Base-by-base conservation (phyloP, 2,329 filamentous ascomycete genomes). In the Gaeumannomyces sp. region DNA sequence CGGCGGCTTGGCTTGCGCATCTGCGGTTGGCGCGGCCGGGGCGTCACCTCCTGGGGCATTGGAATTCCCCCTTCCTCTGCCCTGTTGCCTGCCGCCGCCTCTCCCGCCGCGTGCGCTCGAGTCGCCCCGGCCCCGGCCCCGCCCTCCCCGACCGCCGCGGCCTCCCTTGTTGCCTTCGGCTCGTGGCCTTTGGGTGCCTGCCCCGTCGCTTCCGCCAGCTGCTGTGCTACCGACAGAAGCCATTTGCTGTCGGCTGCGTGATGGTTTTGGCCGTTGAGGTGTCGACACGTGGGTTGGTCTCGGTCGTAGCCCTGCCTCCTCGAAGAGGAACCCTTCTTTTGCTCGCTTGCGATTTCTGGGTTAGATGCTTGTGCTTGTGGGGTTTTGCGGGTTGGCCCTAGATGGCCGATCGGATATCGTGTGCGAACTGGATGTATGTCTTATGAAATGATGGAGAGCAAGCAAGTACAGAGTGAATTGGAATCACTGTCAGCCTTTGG, bases 91-190 rank as follows among this genome's bases (percentile, higher is more conserved):
- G 57, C 22, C 64, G 25, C 70, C 60, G 33, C 69, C 77, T 70
- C 78, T 72, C 27, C 76, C 75, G 62, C 75, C 73, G 28, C 74
- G 71, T 60, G 73, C 69, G 68, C 73, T 65, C 64, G 68, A 65
- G 73, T 76, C 66, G 67, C 68, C 59, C 70, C 72, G 67, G 35
- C 70, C 66, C 66, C 73, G 45, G 68, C 73, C 68, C 62, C 76
- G 75, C 14, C 76, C 77, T 69, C 79, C 72, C 58, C 77, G 76
- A 64, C 79, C 79, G 68, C 80, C 76, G 64, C 78, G 77, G 61
- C 79, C 75, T 29, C 77, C 78, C 71, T 78, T 74, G 33, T 72
- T 69, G 45, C 73, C 74, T 58, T 76, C 76, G 33, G 73, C 70
- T 60, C 73, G 71, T 38, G 70, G 65, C 72, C 64, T 11, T 67